Evolutionary conservation across 139 green algal species (phyloP), one percentile per base, ranked within the genome.

Genomic region (Eudorina sp.): DNA sequence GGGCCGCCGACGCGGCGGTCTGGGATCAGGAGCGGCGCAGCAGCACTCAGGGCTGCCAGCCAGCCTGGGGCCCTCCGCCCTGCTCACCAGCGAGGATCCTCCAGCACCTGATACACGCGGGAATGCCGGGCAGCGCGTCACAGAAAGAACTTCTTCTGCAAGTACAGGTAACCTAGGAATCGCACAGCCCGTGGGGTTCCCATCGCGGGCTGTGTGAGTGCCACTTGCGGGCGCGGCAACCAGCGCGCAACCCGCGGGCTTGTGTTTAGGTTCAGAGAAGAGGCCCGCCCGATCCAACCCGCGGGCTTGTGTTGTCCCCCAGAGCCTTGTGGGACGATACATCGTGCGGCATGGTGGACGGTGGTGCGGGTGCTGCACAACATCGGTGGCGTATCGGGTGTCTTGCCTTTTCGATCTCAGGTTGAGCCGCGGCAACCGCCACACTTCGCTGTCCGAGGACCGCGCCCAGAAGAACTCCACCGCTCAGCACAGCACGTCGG

Each of bases 31-130:
- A 31, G 36, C 40, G 48, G 68, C 29, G 29, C 31, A 27, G 64
- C 31, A n/a, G 36, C 40, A 55, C 4, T 68, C 18, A 6, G 23
- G 58, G 41, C 40, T 43, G 40, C 14, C 2, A 53, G 23, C 23
- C 14, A 58, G 18, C 40, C 13, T 18, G 14, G 34, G n/a, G 41
- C 16, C 2, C 40, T 38, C 36, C 9, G 19, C 14, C 36, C 43
- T 16, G 38, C 38, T 58, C 19, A 68, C 75, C 93, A 98, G 7
- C 93, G 89, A 16, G 95, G 94, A 69, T 96, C 92, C 7, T 95
- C 76, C 41, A 98, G 89, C 27, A 97, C 94, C 93, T 97, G 90
- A 11, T 34, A 51, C 69, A 34, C 18, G 40, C 41, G 40, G 4
- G 68, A 76, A 48, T 48, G 2, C 34, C 3, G 11, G 9, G 34